These are phyloP conservation scores for Fusarium brachygibbosum DNA, from an alignment of 2,329 filamentous ascomycete genomes.

Conservation along the genomic window DNA sequence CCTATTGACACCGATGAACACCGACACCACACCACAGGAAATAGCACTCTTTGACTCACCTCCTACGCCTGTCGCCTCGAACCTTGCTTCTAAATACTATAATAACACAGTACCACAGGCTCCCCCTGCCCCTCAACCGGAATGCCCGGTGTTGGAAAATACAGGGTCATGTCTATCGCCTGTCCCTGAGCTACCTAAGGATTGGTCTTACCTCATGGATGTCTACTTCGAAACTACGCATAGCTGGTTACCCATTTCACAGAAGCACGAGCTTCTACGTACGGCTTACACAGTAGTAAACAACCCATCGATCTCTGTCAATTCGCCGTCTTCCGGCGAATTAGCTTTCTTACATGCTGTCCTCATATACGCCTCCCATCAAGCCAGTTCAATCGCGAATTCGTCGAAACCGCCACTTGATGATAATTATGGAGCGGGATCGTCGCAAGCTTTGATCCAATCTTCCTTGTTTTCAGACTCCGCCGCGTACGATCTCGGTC, in stretches of 20 bases:
- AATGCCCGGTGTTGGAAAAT: accelerated
- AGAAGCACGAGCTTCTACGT: slow-evolving; percentile 17
- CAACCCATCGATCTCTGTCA: accelerated
- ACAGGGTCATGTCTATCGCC: accelerated
- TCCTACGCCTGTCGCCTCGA: background rate
- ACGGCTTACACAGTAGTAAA: background rate
- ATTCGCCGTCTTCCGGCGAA: background rate
- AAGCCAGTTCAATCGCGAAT: background rate
- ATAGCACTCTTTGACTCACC: background rate
- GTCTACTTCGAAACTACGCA: slow-evolving; percentile 17
- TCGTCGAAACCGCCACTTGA: accelerated
- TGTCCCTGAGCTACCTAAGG: background rate
- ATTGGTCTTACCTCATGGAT: slow-evolving; percentile 13
- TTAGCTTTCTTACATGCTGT: slow-evolving; percentile 11
- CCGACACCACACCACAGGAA: background rate
- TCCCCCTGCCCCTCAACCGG: accelerated
- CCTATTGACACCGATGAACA: slow-evolving; percentile 2
- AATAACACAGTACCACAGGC: accelerated
- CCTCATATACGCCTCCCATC: background rate
- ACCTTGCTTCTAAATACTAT: accelerated
- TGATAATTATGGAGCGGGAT: background rate
- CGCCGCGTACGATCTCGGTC: background rate
- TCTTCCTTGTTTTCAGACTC: background rate
- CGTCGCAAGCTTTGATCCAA: background rate
- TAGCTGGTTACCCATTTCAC: slow-evolving; percentile 14